Base-by-base conservation (phyloP, 139 green algal genomes). In the Asterochloris sp. region DNA sequence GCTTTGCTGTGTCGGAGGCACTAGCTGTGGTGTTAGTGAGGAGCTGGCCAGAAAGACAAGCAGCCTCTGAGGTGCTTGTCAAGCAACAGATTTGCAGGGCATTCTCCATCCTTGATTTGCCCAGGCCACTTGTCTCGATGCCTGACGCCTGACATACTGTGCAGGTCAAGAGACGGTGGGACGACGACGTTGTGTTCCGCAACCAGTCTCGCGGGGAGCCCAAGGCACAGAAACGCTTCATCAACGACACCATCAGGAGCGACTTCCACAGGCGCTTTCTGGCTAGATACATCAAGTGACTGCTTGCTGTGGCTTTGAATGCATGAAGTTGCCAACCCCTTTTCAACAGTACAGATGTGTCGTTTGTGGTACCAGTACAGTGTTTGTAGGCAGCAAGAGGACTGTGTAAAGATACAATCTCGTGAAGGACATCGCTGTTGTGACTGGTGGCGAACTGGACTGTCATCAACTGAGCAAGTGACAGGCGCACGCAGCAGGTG, bases 161-260 rank as follows among this genome's bases (percentile, higher is more conserved):
- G 27, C 83, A 86, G 71, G 86, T 97, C 28, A 95, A 95, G 87
- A 85, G 92, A 27, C 78, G 92, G 78, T 99, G 97, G 97, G 96
- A 99, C 83, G 97, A 99, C 64, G 97, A 99, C 80, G 96, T 98
- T 24, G 97, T 99, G 69, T 99, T 99, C 86, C 92, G 93, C 63
- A 95, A 95, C 62, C 95, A 99, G 87, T 88, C 96, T 19, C 88
- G 93, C 19, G 92, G 90, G 10, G 96, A 98, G 89, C 91, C 93
- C 69, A 98, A 99, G 87, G 83, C 85, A 38, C 85, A 94, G 75
- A 96, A 97, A 81, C 89, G 97, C 14, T 99, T 99, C 84, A 96
- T 99, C 86, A 99, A 99, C 84, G 97, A 99, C 89, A 99, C 97
- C 61, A 97, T 99, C n/a, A 88, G 97, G 47, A 96, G 87, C 28